Conservation (phyloP, 768 basidiomycete species). For the Serpula lacrymans region DNA sequence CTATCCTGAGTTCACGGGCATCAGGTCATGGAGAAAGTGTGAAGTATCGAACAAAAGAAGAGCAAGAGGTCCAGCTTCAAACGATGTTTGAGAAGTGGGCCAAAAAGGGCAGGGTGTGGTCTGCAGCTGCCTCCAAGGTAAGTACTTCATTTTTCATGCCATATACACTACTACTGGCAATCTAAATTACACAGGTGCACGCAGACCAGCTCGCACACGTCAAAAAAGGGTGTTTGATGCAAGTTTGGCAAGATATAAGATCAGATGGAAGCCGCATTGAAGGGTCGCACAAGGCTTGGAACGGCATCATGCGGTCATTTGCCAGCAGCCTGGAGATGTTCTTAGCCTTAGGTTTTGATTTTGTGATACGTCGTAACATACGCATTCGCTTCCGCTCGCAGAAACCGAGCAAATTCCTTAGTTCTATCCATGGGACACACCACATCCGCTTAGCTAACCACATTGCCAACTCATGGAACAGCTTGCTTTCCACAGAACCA, state of each 20-base stretch:
- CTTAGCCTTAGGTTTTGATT: constrained; percentile 13
- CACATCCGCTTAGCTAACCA: constrained; percentile 17
- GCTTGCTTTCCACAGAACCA: too few relatives aligned
- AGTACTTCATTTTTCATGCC: too few relatives aligned
- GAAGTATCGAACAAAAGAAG: constrained; percentile 13
- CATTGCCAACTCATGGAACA: constrained; percentile 15
- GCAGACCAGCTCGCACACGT: constrained; percentile 25
- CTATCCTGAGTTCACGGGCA: constrained; percentile 9
- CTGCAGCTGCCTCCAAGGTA: constrained; percentile 16
- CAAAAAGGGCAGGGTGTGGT: constrained; percentile 13
- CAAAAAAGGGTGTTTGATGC: constrained; percentile 21
- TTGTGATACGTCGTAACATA: constrained; percentile 19
- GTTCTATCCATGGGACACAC: constrained; percentile 18
- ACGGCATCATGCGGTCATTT: constrained; percentile 13
- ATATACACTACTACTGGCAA: too few relatives aligned
- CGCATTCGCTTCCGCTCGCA: constrained; percentile 3
- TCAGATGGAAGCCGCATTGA: constrained; percentile 27
- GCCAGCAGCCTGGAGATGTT: constrained; percentile 21
- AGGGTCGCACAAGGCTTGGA: constrained; percentile 27
- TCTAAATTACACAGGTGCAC: too few relatives aligned
- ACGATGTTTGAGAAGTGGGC: constrained; percentile 12
- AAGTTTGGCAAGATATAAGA: constrained; percentile 14
- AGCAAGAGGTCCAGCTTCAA: constrained; percentile 14
- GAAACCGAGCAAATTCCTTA: constrained; percentile 5
- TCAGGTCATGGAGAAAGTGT: constrained; percentile 4